Evolutionary conservation across 2,329 filamentous ascomycete genomes (phyloP), one percentile per base, ranked within the genome.

Genomic region (Ascocoryne sarcoides): DNA sequence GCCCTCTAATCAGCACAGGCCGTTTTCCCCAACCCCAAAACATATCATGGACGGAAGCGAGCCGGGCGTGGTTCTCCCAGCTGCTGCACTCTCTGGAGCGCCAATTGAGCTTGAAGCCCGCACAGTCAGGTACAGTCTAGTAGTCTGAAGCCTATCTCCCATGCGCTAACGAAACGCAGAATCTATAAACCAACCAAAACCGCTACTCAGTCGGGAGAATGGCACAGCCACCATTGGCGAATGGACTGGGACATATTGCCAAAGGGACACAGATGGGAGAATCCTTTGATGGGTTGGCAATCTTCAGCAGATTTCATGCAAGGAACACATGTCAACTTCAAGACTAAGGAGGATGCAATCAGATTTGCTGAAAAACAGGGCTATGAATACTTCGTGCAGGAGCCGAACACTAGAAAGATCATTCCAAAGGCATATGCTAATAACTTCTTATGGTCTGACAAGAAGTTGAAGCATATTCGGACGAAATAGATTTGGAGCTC

Each of bases 321-420:
- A 65, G 90, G 88, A 58, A 94, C 88, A 36, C 77, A 88, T 61
- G 66, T 98, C 56, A 82, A 82, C 64, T 98, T 98, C 75, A 84
- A 84, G 65, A 75, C 71, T 56, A 96, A 95, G 72, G 88, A 96
- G 62, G 90, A 95, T 55, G 92, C 92, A 50, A 90, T 98, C 57
- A 70, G 73, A 44, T 98, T 98, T 60, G 92, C 93, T 17, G 84
- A 96, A 69, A 98, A 96, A 75, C 92, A 98, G 65, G 92, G 93
- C 26, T 98, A 98, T 62, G 90, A 98, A 62, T 98, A 95, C 66
- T 96, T 92, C 62, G 89, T 98, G 17, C 92, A 96, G 71, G 92
- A 96, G 68, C 90, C 92, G 26, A 93, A 95, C 59, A 77, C 79
- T 65, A 79, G 92, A 60, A 84, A 82, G 59, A 82, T 95, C 56